phyloP scores from a whole-genome alignment of 441 rosid genomes.

The Daphne laureola region DNA sequence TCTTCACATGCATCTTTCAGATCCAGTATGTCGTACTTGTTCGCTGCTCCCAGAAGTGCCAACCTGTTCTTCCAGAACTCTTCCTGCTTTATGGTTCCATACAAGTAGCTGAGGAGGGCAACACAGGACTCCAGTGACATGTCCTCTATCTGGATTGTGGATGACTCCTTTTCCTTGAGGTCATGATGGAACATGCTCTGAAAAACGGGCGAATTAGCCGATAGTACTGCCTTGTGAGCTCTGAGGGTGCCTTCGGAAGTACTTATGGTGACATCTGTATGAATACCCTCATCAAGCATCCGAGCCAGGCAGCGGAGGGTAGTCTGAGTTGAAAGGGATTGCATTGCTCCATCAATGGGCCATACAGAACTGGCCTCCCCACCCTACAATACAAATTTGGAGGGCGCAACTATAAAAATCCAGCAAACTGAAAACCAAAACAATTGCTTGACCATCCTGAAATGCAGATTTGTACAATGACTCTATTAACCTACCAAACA shows the following conservation, averaged over 20 bases:
- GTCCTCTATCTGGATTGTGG: slow-evolving; percentile 71
- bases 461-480: background rate
- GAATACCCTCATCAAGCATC: slow-evolving; percentile 75
- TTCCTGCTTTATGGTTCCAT: slow-evolving; percentile 69
- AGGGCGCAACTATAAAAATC: background rate
- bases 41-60: slow-evolving; percentile 69
- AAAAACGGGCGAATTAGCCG: slow-evolving; percentile 85
- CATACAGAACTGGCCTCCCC: slow-evolving; percentile 59
- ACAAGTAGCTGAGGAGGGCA: slow-evolving; percentile 64
- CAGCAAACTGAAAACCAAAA: background rate
- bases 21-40: slow-evolving; percentile 67
- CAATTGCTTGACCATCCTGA: too few species aligned
- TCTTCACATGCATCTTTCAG: slow-evolving; percentile 80
- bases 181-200: slow-evolving; percentile 82
- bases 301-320: slow-evolving; percentile 70
- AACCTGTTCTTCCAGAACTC: slow-evolving; percentile 86
- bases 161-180: slow-evolving; percentile 85
- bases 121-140: slow-evolving; percentile 76
- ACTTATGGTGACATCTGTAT: slow-evolving; percentile 65
- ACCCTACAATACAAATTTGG: slow-evolving; percentile 29
- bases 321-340: slow-evolving; percentile 45
- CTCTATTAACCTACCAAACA: background rate
- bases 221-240: slow-evolving; percentile 81
- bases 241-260: slow-evolving; percentile 63
- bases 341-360: slow-evolving; percentile 65